Base-by-base conservation (phyloP, 192 early-diverging fungal genomes). In the Entomortierella lignicola region DNA sequence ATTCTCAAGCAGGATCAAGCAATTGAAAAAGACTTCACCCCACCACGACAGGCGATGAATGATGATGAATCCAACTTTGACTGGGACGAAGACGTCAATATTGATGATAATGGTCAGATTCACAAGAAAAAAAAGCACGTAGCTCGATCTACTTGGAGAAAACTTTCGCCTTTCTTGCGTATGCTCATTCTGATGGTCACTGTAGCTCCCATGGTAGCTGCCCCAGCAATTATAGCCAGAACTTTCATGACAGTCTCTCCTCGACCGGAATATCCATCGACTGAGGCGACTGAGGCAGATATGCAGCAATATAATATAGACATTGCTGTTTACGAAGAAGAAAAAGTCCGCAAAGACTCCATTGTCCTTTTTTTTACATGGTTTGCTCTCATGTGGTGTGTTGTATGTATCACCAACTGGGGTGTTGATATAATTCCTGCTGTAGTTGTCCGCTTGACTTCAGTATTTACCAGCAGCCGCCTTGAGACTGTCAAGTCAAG, bases 371-470 rank as follows among this genome's bases (percentile, higher is more conserved):
- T 90, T 12, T 80, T 84, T 25, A 81, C 85, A 27, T 83, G 82
- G 43, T 57, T 90, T 7, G 72, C 87, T 51, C 83, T 84, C 66
- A 86, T 88, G 66, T 73, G 87, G 63, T 79, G 75, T 54, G 47
- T 70, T 18, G 30, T 79, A 27, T 79, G 75, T 43, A 55, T 70
- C 51, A 79, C 75, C 23, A 79, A 79, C 29, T 79, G 75, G 75
- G 75, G 75, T 7, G 81, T 90, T 1, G 86, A 87, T 29, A 80
- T 85, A 69, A 85, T 86, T 27, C 89, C 89, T 29, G 85, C 84
- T 10, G 77, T 82, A 26, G 83, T 81, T 25, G 81, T 90, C 31
- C 80, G 80, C n/a, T 23, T 90, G 10, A 75, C 83, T 10, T 87
- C 85, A 4, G 43, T 72, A 2, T 67, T 82, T 43, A 75, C 83